Base-by-base conservation (phyloP, 768 basidiomycete species). In the Serpula lacrymans region DNA sequence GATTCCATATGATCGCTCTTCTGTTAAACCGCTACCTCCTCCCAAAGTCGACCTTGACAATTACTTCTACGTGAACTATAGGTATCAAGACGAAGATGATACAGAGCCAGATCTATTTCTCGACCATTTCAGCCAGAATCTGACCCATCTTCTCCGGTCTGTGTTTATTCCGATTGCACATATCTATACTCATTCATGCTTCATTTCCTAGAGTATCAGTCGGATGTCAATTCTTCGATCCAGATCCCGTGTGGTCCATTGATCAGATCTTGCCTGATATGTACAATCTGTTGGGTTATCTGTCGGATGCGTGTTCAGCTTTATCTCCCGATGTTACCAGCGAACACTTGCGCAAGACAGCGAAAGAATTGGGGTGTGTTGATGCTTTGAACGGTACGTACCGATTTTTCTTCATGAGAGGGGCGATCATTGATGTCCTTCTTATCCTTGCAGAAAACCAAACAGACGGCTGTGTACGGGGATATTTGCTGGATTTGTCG, bases 61-160 rank as follows among this genome's bases (percentile, higher is more conserved):
- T 33, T 57, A 53, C 26, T 57, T 55, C 32, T 43, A 50, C 39
- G 34, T 57, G 39, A 46, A 55, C 20, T 10, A 43, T 3, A 46
- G 39, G 23, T 45, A 37, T 18, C 3, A 16, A 21, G 41, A 34
- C 5, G 27, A 14, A 9, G 27, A 23, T 2, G 20, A 42, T 46
- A 25, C 37, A 14, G 40, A 48, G 28, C 49, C 52, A 13, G 39
- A 43, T 14, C 35, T 43, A 9, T 42, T 55, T 10, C 39, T 53
- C 17, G 45, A 33, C 14, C 38, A 47, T 37, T 55, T 50, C 38
- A 55, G 54, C 25, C 31, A 25, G 4, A 46, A 41, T 26, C 46
- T 55, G 6, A 13, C 50, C n/a, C 43, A 48, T 14, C 49, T 47
- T 37, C 14, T 50, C 8, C 51, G 54, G 53, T 52, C 1, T 20